Evolutionary conservation across 768 basidiomycete species (phyloP), one percentile per base, ranked within the genome.

Genomic region (Phylloporus arenicola): DNA sequence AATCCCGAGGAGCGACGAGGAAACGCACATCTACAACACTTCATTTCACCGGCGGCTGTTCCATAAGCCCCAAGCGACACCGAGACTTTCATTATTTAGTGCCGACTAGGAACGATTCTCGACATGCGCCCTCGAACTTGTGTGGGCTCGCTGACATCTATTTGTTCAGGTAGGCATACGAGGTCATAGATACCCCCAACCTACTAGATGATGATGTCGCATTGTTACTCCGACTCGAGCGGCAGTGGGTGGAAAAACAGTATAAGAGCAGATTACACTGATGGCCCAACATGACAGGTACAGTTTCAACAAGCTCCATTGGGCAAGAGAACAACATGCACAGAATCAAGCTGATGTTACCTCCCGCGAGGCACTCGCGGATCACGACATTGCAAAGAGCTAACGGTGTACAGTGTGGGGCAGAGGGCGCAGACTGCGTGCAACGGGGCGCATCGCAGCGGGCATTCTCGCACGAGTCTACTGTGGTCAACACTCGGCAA

Each of bases 351-450:
- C 8, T 14, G 16, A 34, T 22, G n/a, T n/a, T n/a, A n/a, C 19
- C 19, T 34, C 44, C 31, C 31, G 19, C 19, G 20, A 33, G 3
- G 19, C 43, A 33, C 12, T 20, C 16, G 6, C 27, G 3, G 27
- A 41, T 40, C 44, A 43, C 29, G 50, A 37, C 38, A 22, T 60
- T 42, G 59, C 51, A 19, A 30, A 38, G 31, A 16, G 40, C 22
- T n/a, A 6, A 20, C 13, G 24, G 40, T 7, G 24, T 22, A 10
- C 22, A 16, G 6, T 14, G 22, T 6, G 16, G 39, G 3, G 20
- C 12, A 22, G 6, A 25, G n/a, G 5, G 10, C 13, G 39, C 14
- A 40, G 2, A 16, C 7, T 13, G 20, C 40, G 14, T 5, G 6
- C 7, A 16, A 20, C 13, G 39, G 17, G 5, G 25, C 14, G 16